A percentile compares a stretch with the other conserved stretches of the same genome.
phyloP scores from a whole-genome alignment of 2,329 filamentous ascomycete genomes.

The Colletotrichum siamense region DNA sequence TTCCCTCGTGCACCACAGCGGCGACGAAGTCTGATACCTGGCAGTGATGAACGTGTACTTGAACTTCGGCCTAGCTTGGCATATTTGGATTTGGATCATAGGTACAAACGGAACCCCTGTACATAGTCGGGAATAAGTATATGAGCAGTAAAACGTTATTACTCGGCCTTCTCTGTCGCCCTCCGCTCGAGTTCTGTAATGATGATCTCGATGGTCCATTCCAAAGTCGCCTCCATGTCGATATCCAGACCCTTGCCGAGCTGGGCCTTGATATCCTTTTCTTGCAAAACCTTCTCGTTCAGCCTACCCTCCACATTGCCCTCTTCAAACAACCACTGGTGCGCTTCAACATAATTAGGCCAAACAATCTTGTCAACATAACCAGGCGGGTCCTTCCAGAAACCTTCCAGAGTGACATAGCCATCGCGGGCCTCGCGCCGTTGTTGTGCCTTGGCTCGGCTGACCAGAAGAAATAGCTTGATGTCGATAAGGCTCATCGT shows the following conservation, averaged over 20 bases:
- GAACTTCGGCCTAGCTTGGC: not conserved
- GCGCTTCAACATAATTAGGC: conserved; percentile 88
- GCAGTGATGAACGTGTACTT: conserved; percentile 25
- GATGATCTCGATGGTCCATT: conserved; percentile 72
- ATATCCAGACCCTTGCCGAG: conserved; percentile 51
- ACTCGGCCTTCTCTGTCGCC: not conserved
- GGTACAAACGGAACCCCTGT: not conserved
- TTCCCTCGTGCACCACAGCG: conserved; percentile 35
- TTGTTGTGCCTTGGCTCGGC: conserved; percentile 66
- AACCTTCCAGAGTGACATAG: conserved; percentile 85
- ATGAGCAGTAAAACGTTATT: not conserved
- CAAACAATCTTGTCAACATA: conserved; percentile 96
- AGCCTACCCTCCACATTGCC: conserved; percentile 69
- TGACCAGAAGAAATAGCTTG: conserved; percentile 78
- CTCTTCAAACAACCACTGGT: conserved; percentile 78
- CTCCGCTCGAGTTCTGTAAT: conserved; percentile 49
- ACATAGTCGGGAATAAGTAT: not conserved
- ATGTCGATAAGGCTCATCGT: conserved; percentile 71
- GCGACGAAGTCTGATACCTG: conserved; percentile 36
- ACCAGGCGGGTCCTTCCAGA: conserved; percentile 93
- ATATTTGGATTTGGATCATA: not conserved
- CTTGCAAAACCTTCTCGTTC: conserved; percentile 48
- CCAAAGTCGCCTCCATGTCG: conserved; percentile 66
- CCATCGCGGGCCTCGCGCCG: conserved; percentile 73
- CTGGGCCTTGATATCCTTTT: conserved; percentile 55